phyloP scores from a whole-genome alignment of 2,329 filamentous ascomycete species.

The Gaeumannomyces sp. region DNA sequence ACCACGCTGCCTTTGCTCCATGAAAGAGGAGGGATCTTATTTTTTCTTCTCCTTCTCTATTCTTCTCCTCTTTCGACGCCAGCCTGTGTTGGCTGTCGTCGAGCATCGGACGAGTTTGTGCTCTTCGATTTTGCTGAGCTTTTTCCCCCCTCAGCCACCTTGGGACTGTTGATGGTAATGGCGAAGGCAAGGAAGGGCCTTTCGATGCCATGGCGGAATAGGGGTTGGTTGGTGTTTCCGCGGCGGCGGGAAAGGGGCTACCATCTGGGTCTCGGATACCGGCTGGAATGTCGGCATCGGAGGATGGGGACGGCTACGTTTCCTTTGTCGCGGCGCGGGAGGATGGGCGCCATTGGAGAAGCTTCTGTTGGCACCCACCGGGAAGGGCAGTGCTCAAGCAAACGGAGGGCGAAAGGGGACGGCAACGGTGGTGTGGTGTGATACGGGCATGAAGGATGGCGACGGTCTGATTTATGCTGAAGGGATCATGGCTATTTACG shows the following conservation, averaged over 20 bases:
- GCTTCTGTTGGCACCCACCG: no score
- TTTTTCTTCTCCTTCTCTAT: neutral
- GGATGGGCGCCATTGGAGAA: neutral
- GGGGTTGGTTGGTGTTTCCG: neutral
- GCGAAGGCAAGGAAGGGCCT: neutral
- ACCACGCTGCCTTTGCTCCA: neutral
- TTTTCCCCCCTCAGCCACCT: neutral
- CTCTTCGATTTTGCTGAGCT: neutral
- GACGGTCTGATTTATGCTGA: neutral
- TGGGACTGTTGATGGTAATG: neutral
- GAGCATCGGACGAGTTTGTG: neutral
- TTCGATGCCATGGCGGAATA: neutral
- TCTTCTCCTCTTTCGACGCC: neutral
- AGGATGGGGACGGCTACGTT: neutral
- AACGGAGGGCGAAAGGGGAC: no score
- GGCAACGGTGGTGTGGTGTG: neutral
- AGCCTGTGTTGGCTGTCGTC: neutral
- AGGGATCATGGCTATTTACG: neutral
- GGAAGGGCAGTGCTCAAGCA: neutral
- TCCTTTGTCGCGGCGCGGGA: neutral
- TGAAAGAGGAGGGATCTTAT: neutral
- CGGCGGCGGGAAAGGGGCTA: neutral
- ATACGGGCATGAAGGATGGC: neutral
- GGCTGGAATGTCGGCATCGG: neutral
- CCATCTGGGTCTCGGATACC: neutral